Evolutionary conservation across 352 stramenopile genomes (phyloP).

Genomic region (Aphanomyces invadans): DNA sequence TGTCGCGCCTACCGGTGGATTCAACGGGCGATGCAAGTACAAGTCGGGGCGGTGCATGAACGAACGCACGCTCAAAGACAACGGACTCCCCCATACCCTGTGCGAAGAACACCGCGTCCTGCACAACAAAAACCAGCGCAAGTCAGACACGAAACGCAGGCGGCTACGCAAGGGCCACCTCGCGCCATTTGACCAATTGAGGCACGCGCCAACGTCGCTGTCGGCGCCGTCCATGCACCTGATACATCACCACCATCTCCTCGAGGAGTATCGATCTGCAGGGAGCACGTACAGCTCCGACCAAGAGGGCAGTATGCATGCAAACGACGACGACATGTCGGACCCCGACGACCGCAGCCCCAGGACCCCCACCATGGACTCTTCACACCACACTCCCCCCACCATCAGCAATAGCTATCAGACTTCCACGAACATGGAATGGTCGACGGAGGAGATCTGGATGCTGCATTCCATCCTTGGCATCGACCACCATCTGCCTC

Average conservation of each 20-base stretch:
- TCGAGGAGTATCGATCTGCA: constrained; percentile 4
- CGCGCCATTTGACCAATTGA: too few species aligned
- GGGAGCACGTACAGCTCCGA: constrained; percentile 8
- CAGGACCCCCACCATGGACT: background rate
- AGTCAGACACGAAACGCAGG: constrained; percentile 23
- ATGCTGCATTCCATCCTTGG: constrained; percentile 10
- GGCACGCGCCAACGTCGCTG: too few species aligned
- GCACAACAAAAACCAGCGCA: constrained; percentile 27
- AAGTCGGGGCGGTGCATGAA: constrained; percentile 26
- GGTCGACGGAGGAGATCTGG: background rate
- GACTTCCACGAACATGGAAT: background rate
- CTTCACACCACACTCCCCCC: too few species aligned
- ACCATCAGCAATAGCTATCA: too few species aligned
- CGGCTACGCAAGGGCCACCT: constrained; percentile 12
- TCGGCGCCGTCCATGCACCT: background rate
- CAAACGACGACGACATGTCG: background rate
- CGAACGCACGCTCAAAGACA: constrained; percentile 25
- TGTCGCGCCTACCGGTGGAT: too few species aligned
- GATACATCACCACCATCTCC: background rate
- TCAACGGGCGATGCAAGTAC: constrained; percentile 26
- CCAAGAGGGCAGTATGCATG: background rate
- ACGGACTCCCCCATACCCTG: constrained; percentile 23
- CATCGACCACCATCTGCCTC: background rate
- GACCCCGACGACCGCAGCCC: background rate
- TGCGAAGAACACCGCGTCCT: constrained; percentile 25